Conservation (phyloP, 2,329 filamentous ascomycete species). For the Pseudogymnoascus sp. region DNA sequence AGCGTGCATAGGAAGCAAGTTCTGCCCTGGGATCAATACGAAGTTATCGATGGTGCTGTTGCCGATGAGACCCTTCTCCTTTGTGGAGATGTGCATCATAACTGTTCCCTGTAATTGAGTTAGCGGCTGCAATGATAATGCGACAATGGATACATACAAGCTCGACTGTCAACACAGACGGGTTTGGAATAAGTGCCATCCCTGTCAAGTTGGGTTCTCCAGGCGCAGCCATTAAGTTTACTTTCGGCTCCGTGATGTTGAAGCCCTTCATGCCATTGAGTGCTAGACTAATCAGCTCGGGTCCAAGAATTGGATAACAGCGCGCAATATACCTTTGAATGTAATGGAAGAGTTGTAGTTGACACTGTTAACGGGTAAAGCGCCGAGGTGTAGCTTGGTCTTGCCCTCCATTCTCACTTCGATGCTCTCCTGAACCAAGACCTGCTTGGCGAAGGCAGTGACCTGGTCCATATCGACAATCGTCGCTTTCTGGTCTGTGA, state of each 20-base stretch:
- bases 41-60: constrained; percentile 45
- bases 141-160: constrained; percentile 34
- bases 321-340: constrained; percentile 44
- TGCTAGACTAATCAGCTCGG: constrained; percentile 35
- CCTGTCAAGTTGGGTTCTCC: constrained; percentile 50
- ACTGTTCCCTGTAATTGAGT: constrained; percentile 43
- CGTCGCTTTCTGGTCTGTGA: constrained; percentile 41
- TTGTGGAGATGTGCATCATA: constrained; percentile 43
- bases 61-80: constrained; percentile 40
- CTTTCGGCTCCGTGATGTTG: constrained; percentile 41
- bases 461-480: constrained; percentile 42
- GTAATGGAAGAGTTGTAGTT: constrained; percentile 50
- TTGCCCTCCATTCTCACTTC: constrained; percentile 45
- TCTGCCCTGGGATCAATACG: constrained; percentile 47
- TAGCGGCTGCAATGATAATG: constrained; percentile 4
- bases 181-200: constrained; percentile 52
- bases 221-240: constrained; percentile 34
- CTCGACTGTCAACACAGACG: constrained; percentile 48
- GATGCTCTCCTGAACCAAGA: constrained; percentile 44
- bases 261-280: constrained; percentile 52
- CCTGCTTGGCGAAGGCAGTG: constrained; percentile 41
- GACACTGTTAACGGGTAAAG: constrained; percentile 43
- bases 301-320: background rate
- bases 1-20: constrained; percentile 44
- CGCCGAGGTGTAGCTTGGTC: constrained; percentile 45